Evolutionary conservation across 2,329 filamentous ascomycete genomes (phyloP).

Genomic region (Neopestalotiopsis clavispora): DNA sequence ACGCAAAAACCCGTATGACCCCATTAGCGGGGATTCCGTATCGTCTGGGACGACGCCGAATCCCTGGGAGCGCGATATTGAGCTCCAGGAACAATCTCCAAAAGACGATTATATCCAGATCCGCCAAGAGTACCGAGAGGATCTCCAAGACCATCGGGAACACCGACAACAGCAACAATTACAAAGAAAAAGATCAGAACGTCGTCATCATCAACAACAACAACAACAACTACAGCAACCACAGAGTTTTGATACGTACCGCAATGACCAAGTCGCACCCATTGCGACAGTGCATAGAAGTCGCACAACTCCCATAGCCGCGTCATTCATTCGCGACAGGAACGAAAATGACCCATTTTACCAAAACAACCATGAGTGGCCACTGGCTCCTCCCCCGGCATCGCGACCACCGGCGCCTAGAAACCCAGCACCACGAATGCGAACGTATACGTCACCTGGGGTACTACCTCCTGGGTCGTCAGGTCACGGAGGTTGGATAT

Average conservation of each 20-base stretch:
- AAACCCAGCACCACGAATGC: not conserved
- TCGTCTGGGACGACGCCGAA: not conserved
- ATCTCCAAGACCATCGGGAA: too few relatives aligned
- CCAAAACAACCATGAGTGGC: not conserved
- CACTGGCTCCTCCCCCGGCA: not conserved
- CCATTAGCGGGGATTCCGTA: not conserved
- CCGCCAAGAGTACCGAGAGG: too few relatives aligned
- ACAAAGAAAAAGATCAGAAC: too few relatives aligned
- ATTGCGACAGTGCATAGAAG: not conserved
- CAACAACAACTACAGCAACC: not conserved
- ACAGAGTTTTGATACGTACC: not conserved
- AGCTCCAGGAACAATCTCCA: not conserved
- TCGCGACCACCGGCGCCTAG: not conserved
- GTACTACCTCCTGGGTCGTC: not conserved
- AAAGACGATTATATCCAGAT: not conserved
- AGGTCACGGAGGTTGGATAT: not conserved
- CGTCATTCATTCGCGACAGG: not conserved
- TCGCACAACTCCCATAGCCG: not conserved
- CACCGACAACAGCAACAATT: too few relatives aligned
- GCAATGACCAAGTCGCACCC: not conserved
- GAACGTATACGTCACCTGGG: not conserved
- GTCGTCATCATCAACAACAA: too few relatives aligned
- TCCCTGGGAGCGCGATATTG: slow-evolving; percentile 12
- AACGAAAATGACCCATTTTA: not conserved
- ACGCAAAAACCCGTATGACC: slow-evolving; percentile 3